Conservation (phyloP, 306 rosid species). For the Rosa persica region DNA sequence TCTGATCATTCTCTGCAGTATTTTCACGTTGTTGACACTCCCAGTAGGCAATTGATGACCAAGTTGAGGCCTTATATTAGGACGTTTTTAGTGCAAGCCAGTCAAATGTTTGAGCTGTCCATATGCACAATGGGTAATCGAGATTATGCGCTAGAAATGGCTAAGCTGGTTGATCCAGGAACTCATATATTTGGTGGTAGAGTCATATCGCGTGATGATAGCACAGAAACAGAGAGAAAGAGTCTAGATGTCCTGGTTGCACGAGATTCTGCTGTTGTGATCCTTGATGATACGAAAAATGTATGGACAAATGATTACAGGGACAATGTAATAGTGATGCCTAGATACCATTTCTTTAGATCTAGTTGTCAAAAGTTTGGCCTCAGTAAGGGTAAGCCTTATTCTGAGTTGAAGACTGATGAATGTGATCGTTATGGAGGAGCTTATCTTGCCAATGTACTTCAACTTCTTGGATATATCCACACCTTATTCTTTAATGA, state of each 20-base stretch:
- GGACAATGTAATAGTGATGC: constrained; percentile 74
- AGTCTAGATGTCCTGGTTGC: constrained; percentile 84
- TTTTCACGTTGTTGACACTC: too few species aligned
- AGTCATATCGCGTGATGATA: constrained; percentile 52
- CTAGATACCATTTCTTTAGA: constrained; percentile 79
- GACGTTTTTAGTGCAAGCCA: too few species aligned
- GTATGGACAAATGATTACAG: constrained; percentile 75
- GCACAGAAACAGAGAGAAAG: constrained; percentile 75
- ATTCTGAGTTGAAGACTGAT: too few species aligned
- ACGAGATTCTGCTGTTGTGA: constrained; percentile 76
- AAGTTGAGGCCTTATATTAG: too few species aligned
- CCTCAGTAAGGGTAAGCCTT: constrained; percentile 41
- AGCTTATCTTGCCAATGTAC: constrained; percentile 59
- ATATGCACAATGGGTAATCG: too few species aligned
- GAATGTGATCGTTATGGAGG: constrained; percentile 39
- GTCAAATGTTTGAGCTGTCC: too few species aligned
- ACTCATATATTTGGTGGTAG: too few species aligned
- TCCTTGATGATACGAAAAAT: constrained; percentile 84
- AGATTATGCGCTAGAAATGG: too few species aligned
- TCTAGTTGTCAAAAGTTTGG: constrained; percentile 80
- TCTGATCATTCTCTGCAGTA: too few species aligned
- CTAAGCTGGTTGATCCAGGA: constrained; percentile 53
- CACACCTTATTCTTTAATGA: constrained; percentile 69
- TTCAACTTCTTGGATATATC: constrained; percentile 58
- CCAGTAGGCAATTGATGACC: too few species aligned